A percentile compares a stretch with the other conserved stretches of the same genome.
These are phyloP conservation scores for Emergomyces africanus DNA, from an alignment of 2,329 filamentous ascomycete genomes.

Conservation along the genomic window DNA sequence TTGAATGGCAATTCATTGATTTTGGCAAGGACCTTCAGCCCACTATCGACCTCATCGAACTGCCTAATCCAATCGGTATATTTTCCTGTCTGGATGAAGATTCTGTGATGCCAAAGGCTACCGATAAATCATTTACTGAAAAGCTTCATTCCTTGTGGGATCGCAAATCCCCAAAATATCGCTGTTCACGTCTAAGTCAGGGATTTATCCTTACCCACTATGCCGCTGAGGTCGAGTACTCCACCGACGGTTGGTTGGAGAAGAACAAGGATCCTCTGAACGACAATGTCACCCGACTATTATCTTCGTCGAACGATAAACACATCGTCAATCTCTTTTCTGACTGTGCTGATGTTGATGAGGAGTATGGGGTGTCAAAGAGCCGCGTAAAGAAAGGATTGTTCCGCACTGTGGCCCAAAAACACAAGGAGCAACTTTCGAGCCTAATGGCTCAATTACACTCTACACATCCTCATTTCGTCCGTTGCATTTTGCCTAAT, in stretches of 20 bases:
- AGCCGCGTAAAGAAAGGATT: slow-evolving; percentile 93
- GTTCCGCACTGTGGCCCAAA: slow-evolving; percentile 90
- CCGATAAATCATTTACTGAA: slow-evolving; percentile 92
- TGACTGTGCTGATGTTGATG: slow-evolving; percentile 75
- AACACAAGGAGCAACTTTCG: slow-evolving; percentile 97
- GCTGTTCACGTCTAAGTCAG: slow-evolving; percentile 71
- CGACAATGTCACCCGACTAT: slow-evolving; percentile 84
- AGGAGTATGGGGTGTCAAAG: slow-evolving; percentile 52
- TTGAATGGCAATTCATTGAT: slow-evolving; percentile 99
- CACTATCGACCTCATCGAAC: slow-evolving; percentile 92
- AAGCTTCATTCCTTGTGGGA: slow-evolving; percentile 97
- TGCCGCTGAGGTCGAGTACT: slow-evolving; percentile 94
- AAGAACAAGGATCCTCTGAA: slow-evolving; percentile 99
- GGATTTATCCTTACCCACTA: slow-evolving; percentile 97
- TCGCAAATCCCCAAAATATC: slow-evolving; percentile 88
- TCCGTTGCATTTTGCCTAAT: slow-evolving; percentile 93
- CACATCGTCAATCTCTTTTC: slow-evolving; percentile 76
- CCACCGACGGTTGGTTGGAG: slow-evolving; percentile 86
- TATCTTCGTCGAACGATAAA: slow-evolving; percentile 67
- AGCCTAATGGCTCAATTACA: slow-evolving; percentile 88
- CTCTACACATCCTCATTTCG: slow-evolving; percentile 95
- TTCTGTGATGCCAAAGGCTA: slow-evolving; percentile 97
- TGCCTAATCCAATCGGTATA: slow-evolving; percentile 94
- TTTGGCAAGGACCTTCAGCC: slow-evolving; percentile 95
- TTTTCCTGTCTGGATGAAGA: slow-evolving; percentile 98